These are phyloP conservation scores for Solanum tacnaense DNA, from an alignment of 257 asterid species.

Conservation along the genomic window DNA sequence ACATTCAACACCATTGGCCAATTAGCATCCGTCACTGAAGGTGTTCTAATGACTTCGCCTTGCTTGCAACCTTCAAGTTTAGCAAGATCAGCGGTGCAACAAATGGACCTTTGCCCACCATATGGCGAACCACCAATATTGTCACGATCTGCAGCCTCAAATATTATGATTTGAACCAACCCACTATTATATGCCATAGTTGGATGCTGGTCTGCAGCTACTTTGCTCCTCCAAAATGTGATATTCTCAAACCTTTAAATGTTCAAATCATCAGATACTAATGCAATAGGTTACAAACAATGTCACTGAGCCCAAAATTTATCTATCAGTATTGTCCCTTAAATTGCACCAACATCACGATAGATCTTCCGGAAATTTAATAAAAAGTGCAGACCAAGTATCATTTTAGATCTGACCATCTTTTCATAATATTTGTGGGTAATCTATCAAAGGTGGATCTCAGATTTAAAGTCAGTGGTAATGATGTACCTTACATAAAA, in stretches of 20 bases:
- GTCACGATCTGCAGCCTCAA: constrained; percentile 88
- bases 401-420: constrained; percentile 26
- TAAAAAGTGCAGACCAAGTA: not conserved
- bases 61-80: constrained; percentile 90
- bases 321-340: not conserved
- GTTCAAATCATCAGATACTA: constrained; percentile 7
- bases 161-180: constrained; percentile 74
- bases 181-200: constrained; percentile 55
- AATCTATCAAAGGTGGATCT: not conserved
- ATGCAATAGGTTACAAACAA: not conserved
- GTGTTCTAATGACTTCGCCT: constrained; percentile 70
- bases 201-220: constrained; percentile 50
- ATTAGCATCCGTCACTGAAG: constrained; percentile 46
- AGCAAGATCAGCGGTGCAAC: constrained; percentile 96
- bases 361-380: not conserved
- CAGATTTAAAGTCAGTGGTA: not conserved
- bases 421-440: not conserved
- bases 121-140: constrained; percentile 96
- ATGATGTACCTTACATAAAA: not conserved
- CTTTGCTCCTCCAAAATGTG: constrained; percentile 84
- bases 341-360: not conserved
- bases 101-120: constrained; percentile 93
- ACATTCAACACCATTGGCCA: constrained; percentile 78
- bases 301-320: not conserved
- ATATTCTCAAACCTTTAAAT: constrained; percentile 72